Percentiles rank a stretch among this genome's conserved stretches.
These are phyloP conservation scores for Solanum bukasovii DNA, from an alignment of 257 asterid species.

Conservation along the genomic window DNA sequence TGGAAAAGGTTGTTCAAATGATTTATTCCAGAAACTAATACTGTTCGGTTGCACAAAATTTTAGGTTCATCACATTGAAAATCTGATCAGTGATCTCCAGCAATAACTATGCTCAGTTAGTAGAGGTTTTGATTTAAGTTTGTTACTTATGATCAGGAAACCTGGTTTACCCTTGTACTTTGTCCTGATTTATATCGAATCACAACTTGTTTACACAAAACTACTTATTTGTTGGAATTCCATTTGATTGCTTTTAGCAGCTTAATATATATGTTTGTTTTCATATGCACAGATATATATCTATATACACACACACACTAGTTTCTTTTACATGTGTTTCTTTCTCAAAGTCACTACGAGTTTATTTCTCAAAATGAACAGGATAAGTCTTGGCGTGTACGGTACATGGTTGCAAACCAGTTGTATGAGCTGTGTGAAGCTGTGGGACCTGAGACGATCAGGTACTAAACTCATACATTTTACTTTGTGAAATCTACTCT, in stretches of 20 bases:
- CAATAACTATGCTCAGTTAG: not conserved
- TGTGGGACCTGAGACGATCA: conserved; percentile 82
- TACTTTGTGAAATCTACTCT: not conserved
- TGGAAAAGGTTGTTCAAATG: not conserved
- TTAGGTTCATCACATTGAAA: not conserved
- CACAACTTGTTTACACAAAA: not conserved
- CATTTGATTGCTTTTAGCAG: not conserved
- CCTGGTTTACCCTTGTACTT: not conserved
- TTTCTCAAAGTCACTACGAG: not conserved
- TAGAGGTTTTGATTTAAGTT: not conserved
- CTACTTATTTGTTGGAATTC: not conserved
- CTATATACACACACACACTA: not conserved
- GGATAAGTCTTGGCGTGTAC: conserved; percentile 99
- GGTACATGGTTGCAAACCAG: conserved; percentile 97
- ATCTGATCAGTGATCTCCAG: not conserved
- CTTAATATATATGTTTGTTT: not conserved
- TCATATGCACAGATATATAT: not conserved
- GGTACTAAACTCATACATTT: conserved; percentile 29
- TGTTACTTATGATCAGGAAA: not conserved
- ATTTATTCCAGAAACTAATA: not conserved
- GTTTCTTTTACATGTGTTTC: not conserved
- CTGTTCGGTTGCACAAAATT: not conserved
- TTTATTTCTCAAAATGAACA: conserved; percentile 13
- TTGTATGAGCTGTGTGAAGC: conserved; percentile 96
- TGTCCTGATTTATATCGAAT: not conserved